phyloP scores from a whole-genome alignment of 1,284 basidiomycete genomes.

The Nidula niveotomentosa region DNA sequence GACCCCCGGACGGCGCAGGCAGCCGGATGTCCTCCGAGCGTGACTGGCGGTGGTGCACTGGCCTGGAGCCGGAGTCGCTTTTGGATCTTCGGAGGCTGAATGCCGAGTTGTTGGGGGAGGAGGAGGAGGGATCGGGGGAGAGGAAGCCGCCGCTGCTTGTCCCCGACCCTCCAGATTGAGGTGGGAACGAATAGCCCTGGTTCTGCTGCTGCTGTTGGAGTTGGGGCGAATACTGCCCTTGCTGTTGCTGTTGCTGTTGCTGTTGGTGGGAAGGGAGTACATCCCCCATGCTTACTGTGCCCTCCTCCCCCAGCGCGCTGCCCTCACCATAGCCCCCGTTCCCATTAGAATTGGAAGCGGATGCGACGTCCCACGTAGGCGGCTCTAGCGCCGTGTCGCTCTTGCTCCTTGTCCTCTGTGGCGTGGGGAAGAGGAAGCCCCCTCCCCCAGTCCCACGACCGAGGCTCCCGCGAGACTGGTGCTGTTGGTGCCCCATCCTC shows the following conservation, averaged over 20 bases:
- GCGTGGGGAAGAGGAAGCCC: conserved; percentile 27
- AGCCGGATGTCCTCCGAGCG: conserved; percentile 49
- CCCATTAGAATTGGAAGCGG: neutral
- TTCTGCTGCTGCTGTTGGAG: conserved; percentile 11
- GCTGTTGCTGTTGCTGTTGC: conserved; percentile 11
- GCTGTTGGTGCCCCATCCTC: no score
- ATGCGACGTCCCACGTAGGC: conserved; percentile 46
- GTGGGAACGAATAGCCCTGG: conserved; percentile 20
- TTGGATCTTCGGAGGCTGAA: conserved; percentile 43
- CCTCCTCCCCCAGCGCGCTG: conserved; percentile 26
- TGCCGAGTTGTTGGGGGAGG: conserved; percentile 2
- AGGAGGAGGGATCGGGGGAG: conserved; percentile 32
- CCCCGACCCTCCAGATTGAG: conserved; percentile 14
- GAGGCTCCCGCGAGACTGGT: no score
- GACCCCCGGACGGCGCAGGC: conserved; percentile 7
- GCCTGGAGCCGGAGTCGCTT: conserved; percentile 44
- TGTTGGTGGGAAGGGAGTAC: conserved; percentile 29
- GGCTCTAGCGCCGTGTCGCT: conserved; percentile 61
- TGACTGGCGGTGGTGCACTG: conserved; percentile 42
- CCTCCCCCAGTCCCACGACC: neutral
- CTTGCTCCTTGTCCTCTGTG: conserved; percentile 50
- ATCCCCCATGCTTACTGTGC: conserved; percentile 48
- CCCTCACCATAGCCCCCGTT: conserved; percentile 3
- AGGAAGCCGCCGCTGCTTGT: conserved; percentile 35
- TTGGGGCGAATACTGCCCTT: conserved; percentile 8